Evolutionary conservation across 2,329 filamentous ascomycete genomes (phyloP).

Genomic region (Cercospora canescens): DNA sequence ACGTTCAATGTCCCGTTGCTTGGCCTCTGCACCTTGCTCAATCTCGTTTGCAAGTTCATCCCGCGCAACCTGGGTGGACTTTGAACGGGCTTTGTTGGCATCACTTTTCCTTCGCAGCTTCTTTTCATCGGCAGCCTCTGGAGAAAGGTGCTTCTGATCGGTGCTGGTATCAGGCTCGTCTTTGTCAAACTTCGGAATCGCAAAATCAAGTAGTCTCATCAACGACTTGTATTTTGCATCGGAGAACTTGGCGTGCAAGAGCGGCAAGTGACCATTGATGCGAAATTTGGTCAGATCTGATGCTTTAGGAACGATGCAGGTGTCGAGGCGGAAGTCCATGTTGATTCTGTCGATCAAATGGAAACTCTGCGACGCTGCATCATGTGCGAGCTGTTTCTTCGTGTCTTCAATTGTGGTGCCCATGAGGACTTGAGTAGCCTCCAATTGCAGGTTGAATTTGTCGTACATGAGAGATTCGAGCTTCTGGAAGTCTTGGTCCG

Average conservation of each 20-base stretch:
- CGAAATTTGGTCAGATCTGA: slow-evolving; percentile 89
- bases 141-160: slow-evolving; percentile 37
- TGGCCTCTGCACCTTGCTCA: slow-evolving; percentile 58
- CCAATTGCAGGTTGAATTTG: slow-evolving; percentile 88
- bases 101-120: slow-evolving; percentile 39
- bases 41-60: slow-evolving; percentile 75
- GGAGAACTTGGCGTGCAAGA: slow-evolving; percentile 87
- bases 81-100: slow-evolving; percentile 60
- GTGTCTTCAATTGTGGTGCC: slow-evolving; percentile 91
- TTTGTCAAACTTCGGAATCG: slow-evolving; percentile 76
- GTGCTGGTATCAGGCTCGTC: slow-evolving; percentile 11
- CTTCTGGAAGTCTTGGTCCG: slow-evolving; percentile 81
- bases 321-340: slow-evolving; percentile 93
- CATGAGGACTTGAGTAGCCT: slow-evolving; percentile 93
- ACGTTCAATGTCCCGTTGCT: slow-evolving; percentile 38
- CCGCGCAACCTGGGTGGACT: slow-evolving; percentile 69
- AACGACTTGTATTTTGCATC: slow-evolving; percentile 96
- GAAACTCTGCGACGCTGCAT: slow-evolving; percentile 65
- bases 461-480: slow-evolving; percentile 97
- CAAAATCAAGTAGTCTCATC: slow-evolving; percentile 95
- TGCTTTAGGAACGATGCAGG: slow-evolving; percentile 94
- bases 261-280: slow-evolving; percentile 86
- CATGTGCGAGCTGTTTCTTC: slow-evolving; percentile 73
- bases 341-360: slow-evolving; percentile 97
- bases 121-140: slow-evolving; percentile 33